phyloP scores from a whole-genome alignment of 805 yeast species.

The Yueomyces sinensis region DNA sequence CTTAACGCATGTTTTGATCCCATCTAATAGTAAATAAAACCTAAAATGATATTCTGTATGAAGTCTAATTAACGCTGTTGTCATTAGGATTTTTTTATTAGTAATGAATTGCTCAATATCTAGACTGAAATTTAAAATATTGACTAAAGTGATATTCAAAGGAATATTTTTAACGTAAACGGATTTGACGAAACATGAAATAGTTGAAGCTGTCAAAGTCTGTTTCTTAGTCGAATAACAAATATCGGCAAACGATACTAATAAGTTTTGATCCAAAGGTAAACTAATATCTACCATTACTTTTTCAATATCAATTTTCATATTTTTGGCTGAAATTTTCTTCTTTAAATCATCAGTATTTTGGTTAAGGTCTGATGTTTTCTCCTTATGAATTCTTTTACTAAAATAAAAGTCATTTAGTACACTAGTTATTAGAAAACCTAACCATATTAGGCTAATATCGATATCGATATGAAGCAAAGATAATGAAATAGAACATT shows the following conservation, averaged over 20 bases:
- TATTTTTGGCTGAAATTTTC: background rate
- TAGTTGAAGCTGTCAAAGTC: conserved; percentile 3
- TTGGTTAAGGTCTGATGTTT: conserved; percentile 3
- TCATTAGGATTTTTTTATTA: conserved; percentile 3
- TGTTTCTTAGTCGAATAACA: conserved; percentile 1
- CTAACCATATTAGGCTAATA: conserved; percentile 19
- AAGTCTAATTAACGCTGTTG: conserved; percentile 11
- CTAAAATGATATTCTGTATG: conserved; percentile 25
- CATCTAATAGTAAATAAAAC: conserved; percentile 39
- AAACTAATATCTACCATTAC: conserved; percentile 14
- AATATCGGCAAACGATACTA: conserved; percentile 7
- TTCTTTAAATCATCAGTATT: background rate
- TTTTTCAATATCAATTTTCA: conserved; percentile 6
- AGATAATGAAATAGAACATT: conserved; percentile 8
- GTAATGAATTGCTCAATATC: conserved; percentile 2
- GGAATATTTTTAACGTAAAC: conserved; percentile 15
- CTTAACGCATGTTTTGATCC: conserved; percentile 34
- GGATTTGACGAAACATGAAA: conserved; percentile 14
- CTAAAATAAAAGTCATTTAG: background rate
- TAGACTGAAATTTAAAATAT: conserved; percentile 6
- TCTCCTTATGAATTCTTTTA: background rate
- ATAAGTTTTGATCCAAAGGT: conserved; percentile 16
- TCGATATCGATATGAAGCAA: conserved; percentile 15
- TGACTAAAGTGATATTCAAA: conserved; percentile 12
- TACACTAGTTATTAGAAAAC: conserved; percentile 10